A percentile compares a stretch with the other conserved stretches of the same genome.
Conservation (phyloP, 1,284 basidiomycete species). For the Xerocomus minutiporus region DNA sequence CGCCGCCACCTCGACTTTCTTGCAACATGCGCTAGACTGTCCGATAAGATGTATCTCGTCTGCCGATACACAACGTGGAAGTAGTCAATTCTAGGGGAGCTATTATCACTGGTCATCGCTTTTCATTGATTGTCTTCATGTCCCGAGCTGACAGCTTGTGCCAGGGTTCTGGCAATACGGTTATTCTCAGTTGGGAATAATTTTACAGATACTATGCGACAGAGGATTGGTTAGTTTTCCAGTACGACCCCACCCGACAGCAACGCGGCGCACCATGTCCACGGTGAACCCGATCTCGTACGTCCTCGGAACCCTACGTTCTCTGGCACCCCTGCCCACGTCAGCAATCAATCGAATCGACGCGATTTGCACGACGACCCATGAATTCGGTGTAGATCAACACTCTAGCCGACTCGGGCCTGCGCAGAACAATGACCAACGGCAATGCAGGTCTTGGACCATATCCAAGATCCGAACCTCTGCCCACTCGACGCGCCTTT, state of each 20-base stretch:
- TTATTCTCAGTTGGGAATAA: too few species aligned
- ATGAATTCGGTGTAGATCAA: constrained; percentile 23
- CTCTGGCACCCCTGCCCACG: not conserved
- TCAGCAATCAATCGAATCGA: not conserved
- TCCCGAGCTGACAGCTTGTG: too few species aligned
- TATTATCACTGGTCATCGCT: too few species aligned
- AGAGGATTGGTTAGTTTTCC: not conserved
- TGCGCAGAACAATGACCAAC: constrained; percentile 15
- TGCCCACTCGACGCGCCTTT: constrained; percentile 25
- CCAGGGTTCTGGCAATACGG: too few species aligned
- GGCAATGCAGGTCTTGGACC: constrained; percentile 17
- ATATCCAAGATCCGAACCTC: constrained; percentile 20
- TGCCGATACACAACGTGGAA: too few species aligned
- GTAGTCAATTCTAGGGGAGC: too few species aligned
- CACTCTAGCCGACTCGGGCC: not conserved
- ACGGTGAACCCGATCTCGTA: not conserved
- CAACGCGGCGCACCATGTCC: not conserved
- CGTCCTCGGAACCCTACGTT: not conserved
- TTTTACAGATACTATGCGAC: too few species aligned
- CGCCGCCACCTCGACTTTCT: too few species aligned
- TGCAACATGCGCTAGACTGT: too few species aligned
- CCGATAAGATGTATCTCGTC: too few species aligned
- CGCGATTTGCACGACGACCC: constrained; percentile 18
- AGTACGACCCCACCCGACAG: not conserved
- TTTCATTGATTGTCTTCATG: too few species aligned